Evolutionary conservation across 139 green algal species (phyloP), one percentile per base, ranked within the genome.

Genomic region (Volvox africanus): DNA sequence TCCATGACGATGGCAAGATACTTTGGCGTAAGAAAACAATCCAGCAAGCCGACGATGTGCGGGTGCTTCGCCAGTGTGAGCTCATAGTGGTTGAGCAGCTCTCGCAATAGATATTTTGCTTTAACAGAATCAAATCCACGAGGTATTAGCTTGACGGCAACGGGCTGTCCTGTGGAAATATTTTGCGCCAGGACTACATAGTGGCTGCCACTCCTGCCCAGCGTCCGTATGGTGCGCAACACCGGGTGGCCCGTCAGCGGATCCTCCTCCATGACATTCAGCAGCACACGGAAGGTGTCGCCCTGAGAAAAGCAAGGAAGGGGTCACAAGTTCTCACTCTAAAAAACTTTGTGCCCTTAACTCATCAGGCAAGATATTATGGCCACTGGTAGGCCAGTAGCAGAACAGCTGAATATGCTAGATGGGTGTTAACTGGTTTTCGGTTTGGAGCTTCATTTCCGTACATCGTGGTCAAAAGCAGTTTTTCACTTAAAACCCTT

Each of bases 41-140:
- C 75, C 22, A 75, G 61, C 32, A 84, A 26, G 76, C 82, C 69
- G 37, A 89, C 84, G 37, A 89, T 68, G 68, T 99, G 98, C 20
- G 98, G 98, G 87, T 99, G 94, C 21, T 90, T 92, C n/a, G 78
- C 68, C 75, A 93, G 50, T 21, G 86, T 90, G 2, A 94, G 92
- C 92, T 93, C 89, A 79, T 93, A 86, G 68, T 89, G 85, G 44
- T 91, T 91, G 0, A 91, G 67, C 61, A 91, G 81, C 21, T 61
- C 67, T 13, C 85, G 85, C 84, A 75, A 76, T 12, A 93, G 62
- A 24, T 94, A 93, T 30, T 95, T 95, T 16, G 89, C 88, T 13
- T 84, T 44, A 0, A 14, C 18, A 0, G 73, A 62, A 30, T 95
- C 93, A 77, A 92, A 95, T 32, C 93, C 93, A 3, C 93, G 75